phyloP scores from a whole-genome alignment of 2,329 filamentous ascomycete genomes.

The Colletotrichum sp. region DNA sequence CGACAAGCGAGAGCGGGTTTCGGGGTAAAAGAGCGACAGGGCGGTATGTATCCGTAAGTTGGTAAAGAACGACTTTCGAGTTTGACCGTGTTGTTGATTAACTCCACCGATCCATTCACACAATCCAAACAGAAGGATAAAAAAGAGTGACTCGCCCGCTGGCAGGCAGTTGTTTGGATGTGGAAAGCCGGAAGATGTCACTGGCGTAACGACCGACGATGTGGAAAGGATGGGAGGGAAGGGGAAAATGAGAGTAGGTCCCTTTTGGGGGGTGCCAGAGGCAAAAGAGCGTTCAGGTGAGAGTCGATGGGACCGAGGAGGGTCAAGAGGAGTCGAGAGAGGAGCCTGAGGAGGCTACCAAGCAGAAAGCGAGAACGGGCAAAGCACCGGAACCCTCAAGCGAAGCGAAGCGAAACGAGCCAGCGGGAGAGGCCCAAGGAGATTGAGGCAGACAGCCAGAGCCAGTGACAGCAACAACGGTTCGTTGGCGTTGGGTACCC shows the following conservation, averaged over 20 bases:
- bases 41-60: neutral
- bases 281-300: constrained; percentile 25
- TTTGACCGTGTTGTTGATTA: constrained; percentile 22
- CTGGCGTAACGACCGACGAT: constrained; percentile 34
- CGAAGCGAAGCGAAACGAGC: constrained; percentile 21
- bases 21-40: constrained; percentile 4
- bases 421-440: constrained; percentile 3
- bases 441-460: neutral
- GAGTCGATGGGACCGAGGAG: neutral
- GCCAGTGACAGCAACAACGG: neutral
- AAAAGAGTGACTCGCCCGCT: constrained; percentile 65
- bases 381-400: constrained; percentile 5
- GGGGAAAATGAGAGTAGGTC: constrained; percentile 26
- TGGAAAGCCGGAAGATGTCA: constrained; percentile 35
- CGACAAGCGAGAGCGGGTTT: neutral
- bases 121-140: constrained; percentile 28
- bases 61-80: constrained; percentile 36
- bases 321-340: neutral
- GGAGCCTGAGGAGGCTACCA: neutral
- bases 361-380: neutral
- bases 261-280: constrained; percentile 22
- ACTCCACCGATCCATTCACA: constrained; percentile 12
- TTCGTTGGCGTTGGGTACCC: neutral
- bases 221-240: constrained; percentile 15
- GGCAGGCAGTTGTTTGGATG: constrained; percentile 51